Conservation (phyloP, 208 protist genomes). For the Herpetomonas tarakana region DNA sequence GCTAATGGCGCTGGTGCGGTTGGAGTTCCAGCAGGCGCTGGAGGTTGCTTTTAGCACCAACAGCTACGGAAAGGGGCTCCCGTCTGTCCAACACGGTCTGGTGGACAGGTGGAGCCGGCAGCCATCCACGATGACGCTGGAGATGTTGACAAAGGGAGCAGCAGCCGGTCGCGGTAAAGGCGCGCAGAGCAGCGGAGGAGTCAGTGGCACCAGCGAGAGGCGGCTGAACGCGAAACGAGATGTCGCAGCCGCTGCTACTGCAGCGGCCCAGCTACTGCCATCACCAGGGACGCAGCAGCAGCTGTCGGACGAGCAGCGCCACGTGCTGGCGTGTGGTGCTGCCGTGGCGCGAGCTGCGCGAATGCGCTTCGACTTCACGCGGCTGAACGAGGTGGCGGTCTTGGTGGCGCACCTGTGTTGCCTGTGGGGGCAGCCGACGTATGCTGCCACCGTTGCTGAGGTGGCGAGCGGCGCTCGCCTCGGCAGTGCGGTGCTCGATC, state of each 20-base stretch:
- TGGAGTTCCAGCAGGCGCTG: neutral
- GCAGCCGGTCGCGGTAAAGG: too few species aligned
- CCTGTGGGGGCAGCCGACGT: neutral
- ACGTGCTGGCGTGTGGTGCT: neutral
- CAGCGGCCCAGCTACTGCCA: too few species aligned
- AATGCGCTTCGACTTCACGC: neutral
- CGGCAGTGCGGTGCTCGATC: neutral
- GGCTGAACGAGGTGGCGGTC: too few species aligned
- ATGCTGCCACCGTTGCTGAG: neutral
- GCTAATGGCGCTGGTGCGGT: neutral
- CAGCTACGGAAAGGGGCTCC: too few species aligned
- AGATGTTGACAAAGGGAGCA: too few species aligned
- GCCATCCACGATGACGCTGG: too few species aligned
- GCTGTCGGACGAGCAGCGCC: neutral
- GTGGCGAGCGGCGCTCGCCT: neutral
- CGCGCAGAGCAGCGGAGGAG: too few species aligned
- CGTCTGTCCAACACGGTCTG: too few species aligned
- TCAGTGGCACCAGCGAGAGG: neutral
- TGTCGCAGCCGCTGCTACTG: neutral
- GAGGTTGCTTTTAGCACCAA: conserved; percentile 1
- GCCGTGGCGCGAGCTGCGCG: neutral
- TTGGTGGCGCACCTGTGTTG: neutral
- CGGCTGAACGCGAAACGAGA: neutral
- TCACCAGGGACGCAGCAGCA: neutral
- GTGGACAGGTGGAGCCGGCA: too few species aligned